Percentiles rank a stretch among this genome's conserved stretches.
phyloP scores from a whole-genome alignment of 345 rosid genomes.

The Linum lewisii region DNA sequence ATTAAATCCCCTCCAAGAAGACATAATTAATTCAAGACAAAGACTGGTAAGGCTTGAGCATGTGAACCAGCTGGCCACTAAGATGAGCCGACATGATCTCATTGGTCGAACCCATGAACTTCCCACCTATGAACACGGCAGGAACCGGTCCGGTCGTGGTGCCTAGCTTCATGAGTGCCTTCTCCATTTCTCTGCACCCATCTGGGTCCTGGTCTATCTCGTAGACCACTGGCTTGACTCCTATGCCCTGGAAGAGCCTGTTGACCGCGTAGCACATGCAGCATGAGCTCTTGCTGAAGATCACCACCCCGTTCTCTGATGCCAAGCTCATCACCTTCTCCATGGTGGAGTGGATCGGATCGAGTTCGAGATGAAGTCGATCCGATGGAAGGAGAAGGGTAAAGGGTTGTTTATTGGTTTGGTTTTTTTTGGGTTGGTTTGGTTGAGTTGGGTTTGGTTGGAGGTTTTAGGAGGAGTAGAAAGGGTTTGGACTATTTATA shows the following conservation, averaged over 20 bases:
- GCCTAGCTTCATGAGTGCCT: constrained; percentile 58
- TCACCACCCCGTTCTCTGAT: constrained; percentile 61
- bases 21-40: constrained; percentile 18
- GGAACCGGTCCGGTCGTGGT: constrained; percentile 49
- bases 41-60: constrained; percentile 55
- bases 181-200: constrained; percentile 56
- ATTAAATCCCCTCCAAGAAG: too few relatives aligned
- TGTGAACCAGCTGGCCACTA: constrained; percentile 48
- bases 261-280: constrained; percentile 69
- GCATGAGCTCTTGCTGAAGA: constrained; percentile 79
- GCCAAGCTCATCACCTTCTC: constrained; percentile 60
- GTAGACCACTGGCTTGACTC: constrained; percentile 46
- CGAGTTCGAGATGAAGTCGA: not conserved
- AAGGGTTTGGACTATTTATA: not conserved
- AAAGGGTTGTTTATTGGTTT: not conserved
- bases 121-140: constrained; percentile 65
- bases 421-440: not conserved
- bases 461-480: not conserved
- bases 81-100: constrained; percentile 85
- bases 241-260: constrained; percentile 59
- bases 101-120: constrained; percentile 66
- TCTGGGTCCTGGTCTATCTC: constrained; percentile 72
- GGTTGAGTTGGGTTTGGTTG: too few relatives aligned
- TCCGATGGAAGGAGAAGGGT: too few relatives aligned
- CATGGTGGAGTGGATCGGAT: constrained; percentile 14